phyloP scores from a whole-genome alignment of 1,284 basidiomycete genomes.

The Cutaneotrichosporon cavernicola region DNA sequence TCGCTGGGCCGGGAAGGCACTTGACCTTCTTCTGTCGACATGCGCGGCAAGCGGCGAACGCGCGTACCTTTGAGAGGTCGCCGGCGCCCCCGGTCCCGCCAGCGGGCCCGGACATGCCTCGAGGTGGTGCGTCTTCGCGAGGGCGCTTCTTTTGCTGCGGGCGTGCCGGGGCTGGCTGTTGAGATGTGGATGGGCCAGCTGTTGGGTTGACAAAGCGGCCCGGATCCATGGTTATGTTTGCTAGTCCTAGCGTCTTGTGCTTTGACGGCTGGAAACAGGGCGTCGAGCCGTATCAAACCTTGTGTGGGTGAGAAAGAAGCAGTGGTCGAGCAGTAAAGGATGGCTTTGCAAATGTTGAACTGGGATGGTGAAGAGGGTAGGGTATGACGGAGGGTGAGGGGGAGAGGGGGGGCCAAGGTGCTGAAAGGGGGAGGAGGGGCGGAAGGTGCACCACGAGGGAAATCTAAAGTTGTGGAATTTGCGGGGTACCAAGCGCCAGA shows the following conservation, averaged over 20 bases:
- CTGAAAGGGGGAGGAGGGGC: not conserved
- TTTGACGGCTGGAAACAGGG: not conserved
- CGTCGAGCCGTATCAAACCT: not conserved
- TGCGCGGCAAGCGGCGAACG: constrained; percentile 45
- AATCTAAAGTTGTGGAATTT: not conserved
- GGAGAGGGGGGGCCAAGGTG: not conserved
- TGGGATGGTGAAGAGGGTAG: not conserved
- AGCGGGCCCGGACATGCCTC: constrained; percentile 5
- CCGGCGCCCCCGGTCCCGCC: constrained; percentile 8
- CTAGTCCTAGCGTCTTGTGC: not conserved
- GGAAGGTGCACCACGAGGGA: not conserved
- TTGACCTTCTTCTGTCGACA: constrained; percentile 50
- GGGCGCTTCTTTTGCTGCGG: not conserved
- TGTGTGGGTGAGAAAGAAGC: not conserved
- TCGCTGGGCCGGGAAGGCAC: constrained; percentile 39
- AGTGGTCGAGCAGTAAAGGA: not conserved
- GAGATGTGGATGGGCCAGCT: not conserved
- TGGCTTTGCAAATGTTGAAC: not conserved
- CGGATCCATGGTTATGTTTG: not conserved
- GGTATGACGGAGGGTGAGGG: not conserved
- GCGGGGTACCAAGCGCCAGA: not conserved
- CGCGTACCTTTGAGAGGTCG: constrained; percentile 36
- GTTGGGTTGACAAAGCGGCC: constrained; percentile 1
- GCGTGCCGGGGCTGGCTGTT: not conserved
- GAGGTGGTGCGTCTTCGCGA: not conserved